A percentile compares a stretch with the other conserved stretches of the same genome.
phyloP scores from a whole-genome alignment of 2,329 filamentous ascomycete genomes.

The Delphinella strobiligena region DNA sequence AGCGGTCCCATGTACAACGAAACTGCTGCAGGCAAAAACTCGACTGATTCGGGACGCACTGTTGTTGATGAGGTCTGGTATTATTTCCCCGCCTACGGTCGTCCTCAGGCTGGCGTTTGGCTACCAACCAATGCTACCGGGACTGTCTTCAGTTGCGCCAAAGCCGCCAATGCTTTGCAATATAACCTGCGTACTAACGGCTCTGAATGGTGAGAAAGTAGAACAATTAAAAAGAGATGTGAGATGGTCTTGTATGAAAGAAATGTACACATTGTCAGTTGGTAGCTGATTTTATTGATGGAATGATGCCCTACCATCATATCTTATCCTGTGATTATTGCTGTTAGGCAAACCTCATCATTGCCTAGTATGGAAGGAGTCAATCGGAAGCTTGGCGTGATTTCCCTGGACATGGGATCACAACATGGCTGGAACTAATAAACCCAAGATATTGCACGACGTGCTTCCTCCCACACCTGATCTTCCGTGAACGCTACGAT shows the following conservation, averaged over 20 bases:
- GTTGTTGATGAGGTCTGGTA: conserved; percentile 54
- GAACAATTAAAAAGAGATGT: not conserved
- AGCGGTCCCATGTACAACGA: conserved; percentile 48
- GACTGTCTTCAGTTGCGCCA: conserved; percentile 43
- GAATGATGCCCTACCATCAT: too few species aligned
- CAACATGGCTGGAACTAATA: too few species aligned
- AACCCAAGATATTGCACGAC: too few species aligned
- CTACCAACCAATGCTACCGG: conserved; percentile 37
- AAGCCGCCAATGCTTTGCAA: conserved; percentile 37
- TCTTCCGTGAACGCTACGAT: too few species aligned
- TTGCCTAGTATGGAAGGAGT: too few species aligned
- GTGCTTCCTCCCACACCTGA: too few species aligned
- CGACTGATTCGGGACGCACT: conserved; percentile 44
- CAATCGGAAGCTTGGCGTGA: too few species aligned
- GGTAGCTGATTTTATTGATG: too few species aligned
- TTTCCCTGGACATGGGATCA: too few species aligned
- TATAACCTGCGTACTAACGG: conserved; percentile 42
- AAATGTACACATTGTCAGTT: not conserved
- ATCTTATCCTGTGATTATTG: too few species aligned
- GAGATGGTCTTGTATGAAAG: not conserved
- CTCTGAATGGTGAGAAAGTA: conserved; percentile 17
- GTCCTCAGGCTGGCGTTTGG: conserved; percentile 40
- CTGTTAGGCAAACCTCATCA: too few species aligned
- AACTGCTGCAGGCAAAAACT: conserved; percentile 42
- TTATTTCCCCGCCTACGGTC: conserved; percentile 46